Evolutionary conservation across 306 rosid genomes (phyloP), one percentile per base, ranked within the genome.

Genomic region (Dicorynia guianensis): DNA sequence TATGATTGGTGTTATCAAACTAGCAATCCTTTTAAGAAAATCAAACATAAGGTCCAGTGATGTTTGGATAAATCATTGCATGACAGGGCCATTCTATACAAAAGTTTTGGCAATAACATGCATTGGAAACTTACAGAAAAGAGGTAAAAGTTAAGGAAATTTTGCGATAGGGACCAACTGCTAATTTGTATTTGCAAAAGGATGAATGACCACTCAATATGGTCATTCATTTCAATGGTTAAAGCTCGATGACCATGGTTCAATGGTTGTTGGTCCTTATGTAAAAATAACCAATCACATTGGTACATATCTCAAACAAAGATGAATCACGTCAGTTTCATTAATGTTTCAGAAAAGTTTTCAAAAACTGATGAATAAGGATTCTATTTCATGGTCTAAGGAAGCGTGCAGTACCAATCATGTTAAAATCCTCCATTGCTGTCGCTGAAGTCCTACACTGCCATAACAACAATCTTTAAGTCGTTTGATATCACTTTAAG

Each of bases 361-460:
- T 55, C 50, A 25, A 12, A 30, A 61, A 56, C 59, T 47, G 64
- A 38, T 39, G 20, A 80, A 70, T 8, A 33, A 42, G 36, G 20
- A 59, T 39, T 64, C 20, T 43, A 71, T 40, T 39, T 53, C 81
- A 75, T 46, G 57, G 72, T 60, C 53, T 36, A 58, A 55, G 61
- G 49, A 63, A 79, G 79, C 58, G 63, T 46, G 73, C 35, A 81
- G 81, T 76, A 92, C 97, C 97, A 54, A 50, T 47, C 74, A 70
- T 52, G 81, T 88, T 81, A 69, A 84, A 81, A 84, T 76, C 83
- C 78, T 88, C 77, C 86, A 52, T 76, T 72, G 65, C 75, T 63
- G 74, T 73, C 42, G 85, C 58, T 47, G 87, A 80, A 81, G 78
- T 71, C 88, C 98, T 94, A 83, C 74, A 74, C 63, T 70, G 54